Base-by-base conservation (phyloP, 2,329 filamentous ascomycete species). In the Diaporthe amygdali region DNA sequence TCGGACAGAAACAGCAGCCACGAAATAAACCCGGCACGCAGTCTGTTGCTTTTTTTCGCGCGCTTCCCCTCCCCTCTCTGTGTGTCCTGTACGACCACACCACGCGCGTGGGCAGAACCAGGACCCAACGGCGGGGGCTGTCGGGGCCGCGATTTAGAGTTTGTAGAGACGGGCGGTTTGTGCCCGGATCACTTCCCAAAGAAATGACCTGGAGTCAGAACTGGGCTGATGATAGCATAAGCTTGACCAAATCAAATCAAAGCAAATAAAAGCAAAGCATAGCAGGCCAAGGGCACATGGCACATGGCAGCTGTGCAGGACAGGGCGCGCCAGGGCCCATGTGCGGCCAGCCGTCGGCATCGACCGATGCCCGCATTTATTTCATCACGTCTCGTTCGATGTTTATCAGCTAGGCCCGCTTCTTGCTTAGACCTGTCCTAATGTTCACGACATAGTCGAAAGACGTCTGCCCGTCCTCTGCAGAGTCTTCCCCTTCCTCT, bases 321-420 rank as follows among this genome's bases (percentile, higher is more conserved):
- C 20, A 20, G 41, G 39, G 25, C 9, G 5, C 17, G 32, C 5
- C 32, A 22, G 70, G 54, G 37, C 54, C 27, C 64, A 55, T 52
- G 70, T 49, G 37, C 34, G n/a, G 56, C 39, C 25, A 47, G 25
- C 56, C 51, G 51, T 66, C 73, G 71, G 73, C 52, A 74, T 74
- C 73, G 73, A 73, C 73, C 73, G 73, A 74, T 72, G 44, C 44
- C 59, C 70, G 59, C 70, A 47, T 52, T 59, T 66, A 12, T 66
- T 55, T 44, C 67, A 72, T 66, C 59, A 70, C 71, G 17, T 46
- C 59, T 71, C 69, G 68, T 74, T 66, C 71, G 71, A 69, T 72
- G 32, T 66, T 56, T 69, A 67, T 52, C 59, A 63, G 47, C 68
- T 46, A 51, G 49, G 68, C 68, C 68, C 55, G 71, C 71, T 68